Conservation (phyloP, 768 basidiomycete species). For the Dentipellis sp. region DNA sequence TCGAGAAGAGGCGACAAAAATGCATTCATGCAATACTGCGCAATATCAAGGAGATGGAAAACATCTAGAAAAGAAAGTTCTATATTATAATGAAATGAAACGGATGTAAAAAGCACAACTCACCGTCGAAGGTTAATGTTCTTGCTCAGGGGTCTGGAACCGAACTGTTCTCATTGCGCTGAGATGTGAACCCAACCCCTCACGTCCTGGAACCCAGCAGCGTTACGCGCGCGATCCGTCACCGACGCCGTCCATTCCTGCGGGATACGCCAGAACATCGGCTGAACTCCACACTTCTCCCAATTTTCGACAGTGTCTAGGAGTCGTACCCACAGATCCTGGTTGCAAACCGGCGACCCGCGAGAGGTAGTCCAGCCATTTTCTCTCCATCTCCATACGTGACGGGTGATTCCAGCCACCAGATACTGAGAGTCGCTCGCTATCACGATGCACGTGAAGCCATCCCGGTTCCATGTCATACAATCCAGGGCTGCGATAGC, state of each 20-base stretch:
- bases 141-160: no score
- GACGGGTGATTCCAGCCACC: conserved; percentile 17
- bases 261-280: conserved; percentile 17
- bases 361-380: conserved; percentile 17
- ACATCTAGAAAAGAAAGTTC: no score
- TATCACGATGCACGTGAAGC: conserved; percentile 21
- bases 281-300: conserved; percentile 13
- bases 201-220: neutral
- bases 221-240: conserved; percentile 15
- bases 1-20: no score
- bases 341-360: conserved; percentile 15
- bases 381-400: conserved; percentile 17
- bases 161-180: no score
- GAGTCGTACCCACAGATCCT: conserved; percentile 20
- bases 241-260: conserved; percentile 14
- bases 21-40: no score
- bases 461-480: conserved; percentile 19
- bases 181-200: no score
- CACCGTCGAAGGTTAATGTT: no score
- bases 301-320: conserved; percentile 4
- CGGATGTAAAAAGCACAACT: no score
- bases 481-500: conserved; percentile 17
- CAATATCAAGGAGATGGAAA: no score
- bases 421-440: conserved; percentile 25
- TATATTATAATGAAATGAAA: no score